phyloP scores from a whole-genome alignment of 257 asterid species.

The Penstemon davidsonii region DNA sequence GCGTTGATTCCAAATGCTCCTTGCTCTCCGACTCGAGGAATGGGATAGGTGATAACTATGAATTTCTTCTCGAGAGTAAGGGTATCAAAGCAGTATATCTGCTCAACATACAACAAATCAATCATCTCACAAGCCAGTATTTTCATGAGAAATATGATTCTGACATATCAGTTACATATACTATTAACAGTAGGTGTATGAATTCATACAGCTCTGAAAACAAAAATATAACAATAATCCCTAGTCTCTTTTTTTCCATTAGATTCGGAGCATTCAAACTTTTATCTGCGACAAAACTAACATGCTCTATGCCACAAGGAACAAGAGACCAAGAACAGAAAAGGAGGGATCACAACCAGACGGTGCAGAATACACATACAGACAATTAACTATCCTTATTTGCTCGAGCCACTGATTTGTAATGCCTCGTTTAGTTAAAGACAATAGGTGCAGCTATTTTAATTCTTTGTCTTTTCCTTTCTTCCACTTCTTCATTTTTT shows the following conservation, averaged over 20 bases:
- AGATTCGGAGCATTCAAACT: conserved; percentile 16
- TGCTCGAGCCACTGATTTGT: background rate
- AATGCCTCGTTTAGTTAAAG: too few species aligned
- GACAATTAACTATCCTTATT: background rate
- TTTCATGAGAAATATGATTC: conserved; percentile 1
- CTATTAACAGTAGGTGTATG: background rate
- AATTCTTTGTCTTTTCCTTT: background rate
- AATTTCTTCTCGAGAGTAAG: conserved; percentile 43
- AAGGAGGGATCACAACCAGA: background rate
- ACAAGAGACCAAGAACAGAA: background rate
- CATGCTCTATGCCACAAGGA: conserved; percentile 2
- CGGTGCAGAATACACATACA: background rate
- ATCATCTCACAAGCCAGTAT: conserved; percentile 1
- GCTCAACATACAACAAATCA: conserved; percentile 14
- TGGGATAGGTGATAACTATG: conserved; percentile 38
- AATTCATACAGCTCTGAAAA: too few species aligned
- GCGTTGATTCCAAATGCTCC: conserved; percentile 33
- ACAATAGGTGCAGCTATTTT: too few species aligned
- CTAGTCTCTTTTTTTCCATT: background rate
- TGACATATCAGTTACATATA: background rate
- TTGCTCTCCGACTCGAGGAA: conserved; percentile 38
- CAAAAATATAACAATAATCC: too few species aligned
- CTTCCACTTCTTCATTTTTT: background rate
- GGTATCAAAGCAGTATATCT: conserved; percentile 39
- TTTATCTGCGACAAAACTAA: conserved; percentile 19